Conservation (phyloP, 2,329 filamentous ascomycete genomes). For the Ampelomyces quisqualis region DNA sequence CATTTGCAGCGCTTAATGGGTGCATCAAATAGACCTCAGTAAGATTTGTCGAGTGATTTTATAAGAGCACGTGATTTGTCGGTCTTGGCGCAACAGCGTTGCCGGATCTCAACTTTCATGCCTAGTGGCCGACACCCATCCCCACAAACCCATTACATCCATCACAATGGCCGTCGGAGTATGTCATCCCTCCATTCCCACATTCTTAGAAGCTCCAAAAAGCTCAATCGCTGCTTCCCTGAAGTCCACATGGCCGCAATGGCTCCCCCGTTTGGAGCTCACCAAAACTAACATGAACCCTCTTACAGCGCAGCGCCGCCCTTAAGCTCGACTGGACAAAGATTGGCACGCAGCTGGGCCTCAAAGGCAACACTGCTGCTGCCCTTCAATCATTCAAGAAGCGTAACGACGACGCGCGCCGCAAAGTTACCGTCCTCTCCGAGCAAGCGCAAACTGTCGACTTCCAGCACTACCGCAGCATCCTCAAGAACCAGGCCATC, state of each 20-base stretch:
- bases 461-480: slow-evolving; percentile 86
- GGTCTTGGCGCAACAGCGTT: slow-evolving; percentile 3
- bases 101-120: slow-evolving; percentile 9
- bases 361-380: slow-evolving; percentile 89
- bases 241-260: slow-evolving; percentile 28
- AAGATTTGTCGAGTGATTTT: neutral
- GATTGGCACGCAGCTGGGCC: slow-evolving; percentile 88
- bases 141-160: slow-evolving; percentile 41
- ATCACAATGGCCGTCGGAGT: slow-evolving; percentile 50
- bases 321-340: slow-evolving; percentile 99
- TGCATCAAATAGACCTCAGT: no score
- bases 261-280: slow-evolving; percentile 18
- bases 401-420: slow-evolving; percentile 97
- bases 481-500: slow-evolving; percentile 94
- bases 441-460: slow-evolving; percentile 86
- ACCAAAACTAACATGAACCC: slow-evolving; percentile 36
- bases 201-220: slow-evolving; percentile 21
- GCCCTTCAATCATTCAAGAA: slow-evolving; percentile 98
- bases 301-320: slow-evolving; percentile 85
- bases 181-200: slow-evolving; percentile 29
- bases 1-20: no score
- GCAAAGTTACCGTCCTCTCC: slow-evolving; percentile 80
- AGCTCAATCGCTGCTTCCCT: slow-evolving; percentile 38
- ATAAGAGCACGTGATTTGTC: neutral
- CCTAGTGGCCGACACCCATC: slow-evolving; percentile 15